These are phyloP conservation scores for Crucihimalaya himalaica DNA, from an alignment of 345 rosid genomes.

Conservation along the genomic window DNA sequence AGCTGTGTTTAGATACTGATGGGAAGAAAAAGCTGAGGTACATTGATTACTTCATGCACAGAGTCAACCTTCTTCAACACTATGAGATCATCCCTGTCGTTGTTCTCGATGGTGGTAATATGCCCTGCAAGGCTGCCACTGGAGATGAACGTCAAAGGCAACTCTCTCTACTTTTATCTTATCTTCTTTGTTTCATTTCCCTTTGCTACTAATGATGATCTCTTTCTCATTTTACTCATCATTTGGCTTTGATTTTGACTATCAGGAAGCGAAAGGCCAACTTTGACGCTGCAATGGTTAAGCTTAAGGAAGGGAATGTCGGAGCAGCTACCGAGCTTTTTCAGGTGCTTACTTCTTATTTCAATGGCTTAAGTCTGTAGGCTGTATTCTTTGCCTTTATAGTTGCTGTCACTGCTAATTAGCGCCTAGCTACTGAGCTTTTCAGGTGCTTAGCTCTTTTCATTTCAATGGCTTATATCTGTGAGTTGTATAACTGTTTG, in stretches of 20 bases:
- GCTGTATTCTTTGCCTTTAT: not conserved
- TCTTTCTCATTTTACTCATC: not conserved
- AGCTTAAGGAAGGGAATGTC: conserved; percentile 74
- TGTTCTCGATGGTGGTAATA: conserved; percentile 79
- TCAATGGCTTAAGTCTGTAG: not conserved
- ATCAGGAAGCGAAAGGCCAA: conserved; percentile 66
- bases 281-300: conserved; percentile 62
- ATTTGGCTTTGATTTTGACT: not conserved
- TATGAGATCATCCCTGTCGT: conserved; percentile 71
- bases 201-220: not conserved
- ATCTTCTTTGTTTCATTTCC: not conserved
- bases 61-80: conserved; percentile 69
- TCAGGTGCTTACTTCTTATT: conserved; percentile 52
- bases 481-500: not conserved
- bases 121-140: conserved; percentile 80
- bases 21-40: conserved; percentile 64
- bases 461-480: not conserved
- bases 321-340: conserved; percentile 73
- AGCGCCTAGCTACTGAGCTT: conserved; percentile 58
- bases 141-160: conserved; percentile 69
- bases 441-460: conserved; percentile 48
- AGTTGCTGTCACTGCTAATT: not conserved
- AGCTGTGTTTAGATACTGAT: conserved; percentile 69
- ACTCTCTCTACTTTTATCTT: not conserved
- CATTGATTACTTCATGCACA: conserved; percentile 80